phyloP scores from a whole-genome alignment of 139 green algal species.

The Micractinium conductrix region DNA sequence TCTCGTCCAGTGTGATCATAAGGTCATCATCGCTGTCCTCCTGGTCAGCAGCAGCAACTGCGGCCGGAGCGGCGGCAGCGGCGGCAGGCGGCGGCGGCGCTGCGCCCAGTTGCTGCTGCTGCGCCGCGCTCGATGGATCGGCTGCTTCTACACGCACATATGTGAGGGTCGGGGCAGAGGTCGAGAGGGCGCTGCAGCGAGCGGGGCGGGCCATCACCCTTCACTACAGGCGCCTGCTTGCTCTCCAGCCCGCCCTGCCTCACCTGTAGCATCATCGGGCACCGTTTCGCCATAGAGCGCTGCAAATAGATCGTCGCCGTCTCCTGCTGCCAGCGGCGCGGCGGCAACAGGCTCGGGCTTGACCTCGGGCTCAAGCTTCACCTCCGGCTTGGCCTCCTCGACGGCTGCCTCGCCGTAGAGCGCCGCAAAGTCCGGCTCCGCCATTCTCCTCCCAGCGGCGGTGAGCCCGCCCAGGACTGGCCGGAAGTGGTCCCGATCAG shows the following conservation, averaged over 20 bases:
- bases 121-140: not conserved
- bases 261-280: not conserved
- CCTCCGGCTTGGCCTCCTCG: too few species aligned
- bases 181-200: not conserved
- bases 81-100: not conserved
- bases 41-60: not conserved
- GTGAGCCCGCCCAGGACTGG: too few species aligned
- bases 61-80: not conserved
- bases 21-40: constrained; percentile 46
- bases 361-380: not conserved
- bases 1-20: constrained; percentile 53
- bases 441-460: too few species aligned
- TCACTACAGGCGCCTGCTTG: too few species aligned
- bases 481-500: too few species aligned
- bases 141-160: not conserved
- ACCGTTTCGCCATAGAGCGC: constrained; percentile 42
- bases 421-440: constrained; percentile 19
- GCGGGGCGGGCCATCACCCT: not conserved
- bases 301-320: constrained; percentile 42
- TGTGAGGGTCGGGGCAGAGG: not conserved
- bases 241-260: not conserved
- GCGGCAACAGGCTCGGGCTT: not conserved
- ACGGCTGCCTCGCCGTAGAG: not conserved
- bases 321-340: not conserved
- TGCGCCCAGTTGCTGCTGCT: not conserved